These are phyloP conservation scores for Crucihimalaya himalaica DNA, from an alignment of 345 rosid species.

Conservation along the genomic window DNA sequence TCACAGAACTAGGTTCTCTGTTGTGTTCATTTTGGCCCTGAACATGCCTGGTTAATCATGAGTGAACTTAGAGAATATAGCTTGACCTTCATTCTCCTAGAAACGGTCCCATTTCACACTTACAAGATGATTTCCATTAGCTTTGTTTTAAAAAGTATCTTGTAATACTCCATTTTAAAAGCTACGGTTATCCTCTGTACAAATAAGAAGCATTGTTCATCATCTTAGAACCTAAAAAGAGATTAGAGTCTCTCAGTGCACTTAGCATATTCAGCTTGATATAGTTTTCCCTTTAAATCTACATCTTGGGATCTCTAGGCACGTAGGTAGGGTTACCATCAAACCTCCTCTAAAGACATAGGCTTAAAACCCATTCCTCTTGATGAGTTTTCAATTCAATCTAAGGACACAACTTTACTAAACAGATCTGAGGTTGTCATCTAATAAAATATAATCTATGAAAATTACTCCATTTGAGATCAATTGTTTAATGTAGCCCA, in stretches of 20 bases:
- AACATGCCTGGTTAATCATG: too few species aligned
- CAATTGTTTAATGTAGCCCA: not conserved
- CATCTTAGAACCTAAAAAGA: not conserved
- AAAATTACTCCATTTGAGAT: not conserved
- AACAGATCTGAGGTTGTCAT: conserved; percentile 52
- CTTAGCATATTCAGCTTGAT: too few species aligned
- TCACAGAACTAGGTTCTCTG: not conserved
- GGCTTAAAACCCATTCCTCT: not conserved
- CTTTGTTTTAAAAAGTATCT: too few species aligned
- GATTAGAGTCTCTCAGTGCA: too few species aligned
- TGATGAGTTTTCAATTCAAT: not conserved
- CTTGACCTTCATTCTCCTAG: too few species aligned
- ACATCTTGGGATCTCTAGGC: not conserved
- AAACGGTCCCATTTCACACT: too few species aligned
- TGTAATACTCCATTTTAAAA: not conserved
- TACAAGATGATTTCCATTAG: too few species aligned
- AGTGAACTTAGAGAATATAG: too few species aligned
- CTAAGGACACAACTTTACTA: not conserved
- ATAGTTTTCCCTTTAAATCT: not conserved
- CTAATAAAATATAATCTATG: not conserved
- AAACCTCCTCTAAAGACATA: not conserved
- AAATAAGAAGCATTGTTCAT: not conserved
- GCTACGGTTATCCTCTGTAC: not conserved
- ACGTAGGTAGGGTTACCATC: not conserved
- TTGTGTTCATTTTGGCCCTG: not conserved